phyloP scores from a whole-genome alignment of 1,139 yeast species.

The Wickerhamomyces sp. region DNA sequence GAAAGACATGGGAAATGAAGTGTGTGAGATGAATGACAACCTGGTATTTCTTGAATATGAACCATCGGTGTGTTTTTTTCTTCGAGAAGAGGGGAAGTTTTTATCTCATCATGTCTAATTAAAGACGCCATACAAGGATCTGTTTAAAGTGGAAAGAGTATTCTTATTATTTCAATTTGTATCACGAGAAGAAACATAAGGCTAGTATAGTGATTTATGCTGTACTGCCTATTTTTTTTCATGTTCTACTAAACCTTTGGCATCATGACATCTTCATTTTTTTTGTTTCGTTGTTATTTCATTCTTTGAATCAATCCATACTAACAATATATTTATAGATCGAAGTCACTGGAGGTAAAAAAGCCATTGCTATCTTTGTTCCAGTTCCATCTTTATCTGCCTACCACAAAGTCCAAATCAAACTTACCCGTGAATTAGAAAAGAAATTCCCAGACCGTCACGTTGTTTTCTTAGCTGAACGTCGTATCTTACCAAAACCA shows the following conservation, averaged over 20 bases:
- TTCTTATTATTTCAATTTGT: no score
- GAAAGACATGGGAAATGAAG: neutral
- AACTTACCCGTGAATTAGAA: slow-evolving; percentile 99
- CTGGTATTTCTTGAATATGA: neutral
- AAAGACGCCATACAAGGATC: slow-evolving; percentile 1
- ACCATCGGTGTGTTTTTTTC: neutral
- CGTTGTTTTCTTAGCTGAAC: slow-evolving; percentile 98
- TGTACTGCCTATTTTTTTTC: no score
- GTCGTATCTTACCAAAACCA: slow-evolving; percentile 98
- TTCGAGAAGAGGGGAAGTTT: neutral
- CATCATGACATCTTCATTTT: no score
- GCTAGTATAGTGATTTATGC: no score
- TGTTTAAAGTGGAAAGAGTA: no score
- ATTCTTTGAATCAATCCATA: slow-evolving; percentile 5
- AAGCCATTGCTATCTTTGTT: slow-evolving; percentile 96
- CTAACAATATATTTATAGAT: slow-evolving; percentile 37
- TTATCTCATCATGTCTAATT: neutral
- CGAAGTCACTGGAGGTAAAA: slow-evolving; percentile 98
- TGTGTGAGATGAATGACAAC: neutral
- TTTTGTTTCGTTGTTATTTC: neutral
- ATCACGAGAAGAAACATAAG: neutral
- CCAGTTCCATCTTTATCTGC: slow-evolving; percentile 93
- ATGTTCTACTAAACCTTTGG: no score
- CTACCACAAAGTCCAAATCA: slow-evolving; percentile 96
- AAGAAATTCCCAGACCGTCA: slow-evolving; percentile 99